Conservation (phyloP, 495 filamentous ascomycete species). For the Penicillium paxilli region DNA sequence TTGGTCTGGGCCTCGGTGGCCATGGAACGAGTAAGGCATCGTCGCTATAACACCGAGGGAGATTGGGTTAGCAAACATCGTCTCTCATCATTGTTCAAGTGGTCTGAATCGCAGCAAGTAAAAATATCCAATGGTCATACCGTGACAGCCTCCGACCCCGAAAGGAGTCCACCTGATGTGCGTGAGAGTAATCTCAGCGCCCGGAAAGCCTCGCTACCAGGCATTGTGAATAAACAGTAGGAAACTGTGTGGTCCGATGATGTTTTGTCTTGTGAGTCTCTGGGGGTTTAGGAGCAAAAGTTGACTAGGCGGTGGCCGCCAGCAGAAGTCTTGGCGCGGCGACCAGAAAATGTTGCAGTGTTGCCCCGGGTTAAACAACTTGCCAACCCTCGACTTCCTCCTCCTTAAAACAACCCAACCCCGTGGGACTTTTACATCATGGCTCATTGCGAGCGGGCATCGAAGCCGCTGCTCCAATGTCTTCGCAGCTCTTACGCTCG, state of each 20-base stretch:
- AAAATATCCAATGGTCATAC: slow-evolving; percentile 30
- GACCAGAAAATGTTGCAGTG: slow-evolving; percentile 46
- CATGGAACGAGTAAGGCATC: slow-evolving; percentile 68
- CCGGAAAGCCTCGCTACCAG: slow-evolving; percentile 36
- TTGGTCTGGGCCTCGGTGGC: slow-evolving; percentile 62
- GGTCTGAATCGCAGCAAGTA: not conserved
- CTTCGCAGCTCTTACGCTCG: slow-evolving; percentile 50
- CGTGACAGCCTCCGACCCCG: slow-evolving; percentile 46
- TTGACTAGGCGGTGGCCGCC: slow-evolving; percentile 37
- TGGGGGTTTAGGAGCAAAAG: slow-evolving; percentile 35
- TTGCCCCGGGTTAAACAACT: slow-evolving; percentile 35
- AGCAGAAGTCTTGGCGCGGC: slow-evolving; percentile 41
- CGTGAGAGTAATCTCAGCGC: slow-evolving; percentile 43
- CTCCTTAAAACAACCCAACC: slow-evolving; percentile 14
- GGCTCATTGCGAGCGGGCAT: slow-evolving; percentile 69
- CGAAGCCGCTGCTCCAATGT: slow-evolving; percentile 64
- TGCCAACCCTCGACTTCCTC: slow-evolving; percentile 16
- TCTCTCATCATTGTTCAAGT: not conserved
- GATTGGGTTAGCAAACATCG: slow-evolving; percentile 7
- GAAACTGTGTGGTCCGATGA: slow-evolving; percentile 10
- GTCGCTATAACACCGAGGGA: slow-evolving; percentile 41
- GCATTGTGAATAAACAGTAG: slow-evolving; percentile 31
- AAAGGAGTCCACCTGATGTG: slow-evolving; percentile 42
- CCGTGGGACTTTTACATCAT: slow-evolving; percentile 45
- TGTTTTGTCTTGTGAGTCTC: slow-evolving; percentile 12